A percentile compares a stretch with the other conserved stretches of the same genome.
phyloP scores from a whole-genome alignment of 768 basidiomycete species.

The Omphalotus guepiniiformis region DNA sequence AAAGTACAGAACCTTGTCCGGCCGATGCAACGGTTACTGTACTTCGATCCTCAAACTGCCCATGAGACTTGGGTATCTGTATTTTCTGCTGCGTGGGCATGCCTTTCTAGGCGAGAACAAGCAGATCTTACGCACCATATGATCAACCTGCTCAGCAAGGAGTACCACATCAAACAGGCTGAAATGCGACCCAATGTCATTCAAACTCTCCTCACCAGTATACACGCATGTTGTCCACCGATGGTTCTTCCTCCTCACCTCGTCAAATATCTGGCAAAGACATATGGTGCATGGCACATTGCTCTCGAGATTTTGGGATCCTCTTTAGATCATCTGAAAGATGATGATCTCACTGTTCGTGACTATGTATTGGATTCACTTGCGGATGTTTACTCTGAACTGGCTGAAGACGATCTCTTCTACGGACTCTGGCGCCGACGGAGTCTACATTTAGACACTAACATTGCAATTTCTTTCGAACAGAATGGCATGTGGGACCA shows the following conservation, averaged over 20 bases:
- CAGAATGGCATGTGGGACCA: slow-evolving; percentile 98
- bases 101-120: slow-evolving; percentile 84
- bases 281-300: slow-evolving; percentile 94
- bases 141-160: slow-evolving; percentile 87
- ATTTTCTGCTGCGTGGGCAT: slow-evolving; percentile 84
- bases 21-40: slow-evolving; percentile 79
- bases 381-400: slow-evolving; percentile 91
- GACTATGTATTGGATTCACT: slow-evolving; percentile 88
- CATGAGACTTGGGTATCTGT: slow-evolving; percentile 85
- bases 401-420: slow-evolving; percentile 95
- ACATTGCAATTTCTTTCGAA: slow-evolving; percentile 82
- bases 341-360: slow-evolving; percentile 74
- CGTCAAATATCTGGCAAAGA: slow-evolving; percentile 93
- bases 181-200: slow-evolving; percentile 89
- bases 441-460: slow-evolving; percentile 85
- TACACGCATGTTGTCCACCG: slow-evolving; percentile 80
- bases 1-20: slow-evolving; percentile 57
- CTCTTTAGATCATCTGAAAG: slow-evolving; percentile 74
- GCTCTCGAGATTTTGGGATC: slow-evolving; percentile 80
- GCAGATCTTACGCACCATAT: slow-evolving; percentile 84
- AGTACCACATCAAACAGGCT: slow-evolving; percentile 87
- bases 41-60: slow-evolving; percentile 70
- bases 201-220: slow-evolving; percentile 82
- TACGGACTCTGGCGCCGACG: slow-evolving; percentile 95
- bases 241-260: slow-evolving; percentile 92